Base-by-base conservation (phyloP, 768 basidiomycete genomes). In the Russula sp. region DNA sequence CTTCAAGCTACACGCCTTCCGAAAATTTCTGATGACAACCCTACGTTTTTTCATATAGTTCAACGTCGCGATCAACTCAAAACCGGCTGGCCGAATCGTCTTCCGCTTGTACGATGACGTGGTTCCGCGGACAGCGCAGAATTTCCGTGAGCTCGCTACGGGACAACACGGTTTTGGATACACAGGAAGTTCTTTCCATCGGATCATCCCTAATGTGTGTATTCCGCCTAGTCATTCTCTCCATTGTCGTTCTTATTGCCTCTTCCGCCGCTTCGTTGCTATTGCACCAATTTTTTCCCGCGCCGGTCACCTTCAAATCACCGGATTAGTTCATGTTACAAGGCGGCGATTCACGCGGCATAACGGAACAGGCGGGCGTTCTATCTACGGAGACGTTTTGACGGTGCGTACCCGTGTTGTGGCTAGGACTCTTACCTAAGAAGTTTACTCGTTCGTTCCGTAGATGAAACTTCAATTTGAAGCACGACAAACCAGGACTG, bases 31-130 rank as follows among this genome's bases (percentile, higher is more conserved):
- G 32, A 53, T 22, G 32, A 22, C 3, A 22, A 20, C 32, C 32
- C 20, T n/a, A 16, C 18, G 32, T 53, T 44, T 24, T 40, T 7
- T 14, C 30, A 11, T 50, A 22, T 59, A 88, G 88, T 89, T 89
- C 67, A 83, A 89, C 60, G 71, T 90, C 63, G 75, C 79, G 2
- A 87, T 94, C 73, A 80, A 84, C 74, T 75, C 75, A 18, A 72
- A 80, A 53, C 82, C 85, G 4, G 77, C 82, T 0, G 90, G 90
- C 26, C 85, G 88, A 51, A 84, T 95, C 68, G 80, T 87, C 30
- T 92, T 95, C 83, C 85, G 89, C 75, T 83, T 95, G 49, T 92
- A 82, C 76, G 90, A 94, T 75, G 83, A 87, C 61, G 79, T 83
- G 20, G 90, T 92, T n/a, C 94, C 94, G 59, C 84, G 82, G 75